Percentiles rank a stretch among this genome's conserved stretches.
Conservation (phyloP, 2,329 filamentous ascomycete genomes). For the Xylariaceae sp. region DNA sequence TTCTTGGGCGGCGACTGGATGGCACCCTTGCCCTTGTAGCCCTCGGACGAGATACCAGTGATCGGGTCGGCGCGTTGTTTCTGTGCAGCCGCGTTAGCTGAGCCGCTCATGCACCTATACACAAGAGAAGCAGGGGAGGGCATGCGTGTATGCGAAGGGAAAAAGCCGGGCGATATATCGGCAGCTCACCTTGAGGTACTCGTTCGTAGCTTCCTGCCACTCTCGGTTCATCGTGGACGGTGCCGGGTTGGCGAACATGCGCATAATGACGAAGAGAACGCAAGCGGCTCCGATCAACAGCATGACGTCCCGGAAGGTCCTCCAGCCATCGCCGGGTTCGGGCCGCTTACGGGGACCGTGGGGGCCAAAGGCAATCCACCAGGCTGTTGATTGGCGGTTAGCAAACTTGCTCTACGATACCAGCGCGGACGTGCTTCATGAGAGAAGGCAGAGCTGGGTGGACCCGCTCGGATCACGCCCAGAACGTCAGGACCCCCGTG, state of each 20-base stretch:
- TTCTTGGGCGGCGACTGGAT: constrained; percentile 61
- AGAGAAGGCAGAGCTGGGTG: too few relatives aligned
- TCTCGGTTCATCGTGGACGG: constrained; percentile 93
- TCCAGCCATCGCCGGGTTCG: constrained; percentile 78
- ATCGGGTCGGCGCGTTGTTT: constrained; percentile 79
- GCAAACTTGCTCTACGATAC: constrained; percentile 26
- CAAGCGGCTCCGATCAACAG: constrained; percentile 60
- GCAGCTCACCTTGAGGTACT: constrained; percentile 78
- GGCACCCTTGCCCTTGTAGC: constrained; percentile 70
- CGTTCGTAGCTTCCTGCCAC: constrained; percentile 92
- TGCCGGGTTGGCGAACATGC: constrained; percentile 61
- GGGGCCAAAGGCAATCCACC: constrained; percentile 97
- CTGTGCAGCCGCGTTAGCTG: constrained; percentile 35
- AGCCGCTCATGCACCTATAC: not conserved
- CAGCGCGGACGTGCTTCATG: too few relatives aligned
- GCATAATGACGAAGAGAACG: constrained; percentile 64
- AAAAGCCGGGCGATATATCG: not conserved
- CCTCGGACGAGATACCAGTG: constrained; percentile 72
- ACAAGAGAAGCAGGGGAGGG: too few relatives aligned
- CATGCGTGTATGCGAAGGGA: not conserved
- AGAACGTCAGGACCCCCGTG: constrained; percentile 3
- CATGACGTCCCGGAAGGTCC: constrained; percentile 65
- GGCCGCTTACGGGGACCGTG: constrained; percentile 82
- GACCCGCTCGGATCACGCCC: constrained; percentile 15
- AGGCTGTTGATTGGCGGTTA: constrained; percentile 56